A percentile compares a stretch with the other conserved stretches of the same genome.
Evolutionary conservation across 768 basidiomycete species (phyloP).

Genomic region (Macrolepiota dolichaula): DNA sequence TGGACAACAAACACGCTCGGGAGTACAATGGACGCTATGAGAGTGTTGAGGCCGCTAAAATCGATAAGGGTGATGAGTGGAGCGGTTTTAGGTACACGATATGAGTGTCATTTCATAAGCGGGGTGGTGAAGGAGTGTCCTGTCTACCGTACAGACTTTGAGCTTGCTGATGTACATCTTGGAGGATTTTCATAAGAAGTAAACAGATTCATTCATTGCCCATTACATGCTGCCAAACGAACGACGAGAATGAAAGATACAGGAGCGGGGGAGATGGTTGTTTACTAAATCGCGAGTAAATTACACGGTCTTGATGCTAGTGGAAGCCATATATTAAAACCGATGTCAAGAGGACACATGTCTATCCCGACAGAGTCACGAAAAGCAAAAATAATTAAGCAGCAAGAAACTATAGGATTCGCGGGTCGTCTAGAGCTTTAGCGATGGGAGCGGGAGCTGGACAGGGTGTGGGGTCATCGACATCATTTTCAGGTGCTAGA

Average conservation of each 20-base stretch:
- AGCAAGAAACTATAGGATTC: constrained; percentile 12
- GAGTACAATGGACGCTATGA: constrained; percentile 52
- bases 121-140: no score
- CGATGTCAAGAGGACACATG: not conserved
- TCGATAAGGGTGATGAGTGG: constrained; percentile 68
- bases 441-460: constrained; percentile 45
- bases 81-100: constrained; percentile 72
- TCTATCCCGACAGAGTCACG: constrained; percentile 11
- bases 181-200: constrained; percentile 16
- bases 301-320: constrained; percentile 18
- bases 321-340: not conserved
- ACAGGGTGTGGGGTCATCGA: constrained; percentile 43
- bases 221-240: constrained; percentile 2
- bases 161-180: no score
- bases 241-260: not conserved
- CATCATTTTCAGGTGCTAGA: constrained; percentile 26
- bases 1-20: constrained; percentile 39
- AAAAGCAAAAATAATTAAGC: not conserved
- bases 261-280: constrained; percentile 1
- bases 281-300: constrained; percentile 20
- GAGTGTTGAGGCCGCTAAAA: constrained; percentile 54
- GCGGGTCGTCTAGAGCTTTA: constrained; percentile 24
- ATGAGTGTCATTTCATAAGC: constrained; percentile 22
- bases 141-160: no score
- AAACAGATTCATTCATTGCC: not conserved